Percentiles rank a stretch among this genome's conserved stretches.
phyloP scores from a whole-genome alignment of 2,329 filamentous ascomycete species.

The Fusarium armeniacum region DNA sequence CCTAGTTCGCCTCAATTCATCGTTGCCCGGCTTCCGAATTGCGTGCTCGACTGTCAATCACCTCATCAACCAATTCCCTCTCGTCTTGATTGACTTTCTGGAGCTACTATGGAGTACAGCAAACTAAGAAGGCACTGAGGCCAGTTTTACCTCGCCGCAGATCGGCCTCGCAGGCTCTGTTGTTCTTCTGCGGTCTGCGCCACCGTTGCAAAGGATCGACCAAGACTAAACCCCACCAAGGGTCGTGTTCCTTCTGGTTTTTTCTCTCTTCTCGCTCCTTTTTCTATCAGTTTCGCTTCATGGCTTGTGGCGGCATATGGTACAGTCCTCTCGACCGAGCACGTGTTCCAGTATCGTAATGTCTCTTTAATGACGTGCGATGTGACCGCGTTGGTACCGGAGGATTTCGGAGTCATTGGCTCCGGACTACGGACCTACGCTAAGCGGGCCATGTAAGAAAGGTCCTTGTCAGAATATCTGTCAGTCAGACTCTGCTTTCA shows the following conservation, averaged over 20 bases:
- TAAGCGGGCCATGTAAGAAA: conserved; percentile 2
- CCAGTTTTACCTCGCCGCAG: conserved; percentile 38
- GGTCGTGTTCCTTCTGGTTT: conserved; percentile 7
- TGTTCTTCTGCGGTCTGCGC: conserved; percentile 17
- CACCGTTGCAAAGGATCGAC: conserved; percentile 33
- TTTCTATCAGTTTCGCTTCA: conserved; percentile 20
- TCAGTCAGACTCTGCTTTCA: not conserved
- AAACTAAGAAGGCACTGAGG: conserved; percentile 21
- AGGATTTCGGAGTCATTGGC: conserved; percentile 25
- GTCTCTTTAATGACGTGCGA: conserved; percentile 5
- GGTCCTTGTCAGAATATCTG: not conserved
- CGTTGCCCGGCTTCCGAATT: conserved; percentile 49
- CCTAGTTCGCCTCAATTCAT: conserved; percentile 37
- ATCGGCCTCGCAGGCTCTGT: conserved; percentile 34
- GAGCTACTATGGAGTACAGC: conserved; percentile 35
- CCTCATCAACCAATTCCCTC: conserved; percentile 40
- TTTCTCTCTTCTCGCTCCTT: not conserved
- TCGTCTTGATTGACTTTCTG: conserved; percentile 19
- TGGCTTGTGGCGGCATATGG: conserved; percentile 27
- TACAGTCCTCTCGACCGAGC: conserved; percentile 11
- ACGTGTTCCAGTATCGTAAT: conserved; percentile 32
- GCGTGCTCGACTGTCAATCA: conserved; percentile 46
- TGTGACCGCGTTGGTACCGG: conserved; percentile 16
- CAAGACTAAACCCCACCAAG: conserved; percentile 17
- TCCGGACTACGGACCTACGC: not conserved